Percentiles rank a stretch among this genome's conserved stretches.
These are phyloP conservation scores for Cryptococcus deneoformans DNA, from an alignment of 1,284 basidiomycete species.

Conservation along the genomic window DNA sequence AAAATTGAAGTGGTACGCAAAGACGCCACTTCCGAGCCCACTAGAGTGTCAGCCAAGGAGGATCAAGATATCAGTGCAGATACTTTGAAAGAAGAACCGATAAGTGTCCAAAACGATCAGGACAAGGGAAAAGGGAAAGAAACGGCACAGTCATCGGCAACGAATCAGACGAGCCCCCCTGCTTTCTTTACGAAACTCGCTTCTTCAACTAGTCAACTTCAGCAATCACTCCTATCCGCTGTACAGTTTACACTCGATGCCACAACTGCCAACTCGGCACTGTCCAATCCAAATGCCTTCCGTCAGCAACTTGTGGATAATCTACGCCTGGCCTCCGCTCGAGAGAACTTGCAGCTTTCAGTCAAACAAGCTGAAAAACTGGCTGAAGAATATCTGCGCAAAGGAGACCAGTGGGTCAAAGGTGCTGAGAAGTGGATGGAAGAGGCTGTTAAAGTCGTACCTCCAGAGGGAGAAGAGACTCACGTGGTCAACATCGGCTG, in stretches of 20 bases:
- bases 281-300: conserved; percentile 51
- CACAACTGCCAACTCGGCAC: conserved; percentile 50
- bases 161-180: conserved; percentile 11
- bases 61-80: conserved; percentile 3
- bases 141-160: conserved; percentile 4
- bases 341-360: conserved; percentile 44
- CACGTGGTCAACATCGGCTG: conserved; percentile 57
- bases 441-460: conserved; percentile 80
- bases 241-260: conserved; percentile 61
- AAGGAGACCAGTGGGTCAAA: conserved; percentile 64
- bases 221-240: conserved; percentile 56
- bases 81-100: not conserved
- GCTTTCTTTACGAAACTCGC: conserved; percentile 33
- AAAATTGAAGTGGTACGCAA: conserved; percentile 45
- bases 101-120: not conserved
- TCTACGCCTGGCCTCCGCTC: conserved; percentile 54
- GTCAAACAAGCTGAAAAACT: conserved; percentile 77
- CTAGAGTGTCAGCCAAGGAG: conserved; percentile 2
- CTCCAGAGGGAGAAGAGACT: conserved; percentile 60
- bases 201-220: conserved; percentile 35
- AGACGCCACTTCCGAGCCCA: conserved; percentile 15
- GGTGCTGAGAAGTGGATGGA: conserved; percentile 63
- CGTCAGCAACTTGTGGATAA: conserved; percentile 64
- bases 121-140: conserved; percentile 39
- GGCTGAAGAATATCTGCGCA: conserved; percentile 61